Evolutionary conservation across 345 rosid species (phyloP).

Genomic region (Salix dunnii): DNA sequence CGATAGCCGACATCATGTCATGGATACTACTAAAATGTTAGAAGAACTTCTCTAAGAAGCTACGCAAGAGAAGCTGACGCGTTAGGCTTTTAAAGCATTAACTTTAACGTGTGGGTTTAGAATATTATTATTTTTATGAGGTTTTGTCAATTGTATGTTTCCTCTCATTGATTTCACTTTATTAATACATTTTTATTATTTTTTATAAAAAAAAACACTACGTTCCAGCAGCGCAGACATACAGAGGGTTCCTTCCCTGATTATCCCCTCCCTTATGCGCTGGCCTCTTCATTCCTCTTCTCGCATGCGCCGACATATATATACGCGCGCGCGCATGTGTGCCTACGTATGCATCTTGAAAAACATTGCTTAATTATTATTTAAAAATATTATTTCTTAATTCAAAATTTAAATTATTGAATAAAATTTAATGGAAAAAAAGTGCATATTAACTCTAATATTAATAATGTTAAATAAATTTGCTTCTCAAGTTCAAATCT

Average conservation of each 20-base stretch:
- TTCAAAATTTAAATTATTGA: too few relatives aligned
- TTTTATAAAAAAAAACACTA: too few relatives aligned
- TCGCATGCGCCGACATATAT: neutral
- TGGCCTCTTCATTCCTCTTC: neutral
- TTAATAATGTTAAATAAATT: too few relatives aligned
- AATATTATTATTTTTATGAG: neutral
- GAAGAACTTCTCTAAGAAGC: conserved; percentile 21
- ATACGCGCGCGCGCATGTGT: neutral
- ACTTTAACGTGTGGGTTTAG: conserved; percentile 5
- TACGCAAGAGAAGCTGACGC: conserved; percentile 9
- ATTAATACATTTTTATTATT: too few relatives aligned
- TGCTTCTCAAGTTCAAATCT: too few relatives aligned
- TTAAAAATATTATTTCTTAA: too few relatives aligned
- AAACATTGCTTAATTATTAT: too few relatives aligned
- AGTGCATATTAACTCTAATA: too few relatives aligned
- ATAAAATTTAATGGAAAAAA: too few relatives aligned
- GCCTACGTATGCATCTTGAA: too few relatives aligned
- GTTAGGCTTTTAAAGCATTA: neutral
- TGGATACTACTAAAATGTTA: neutral
- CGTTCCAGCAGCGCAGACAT: neutral
- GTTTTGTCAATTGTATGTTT: neutral
- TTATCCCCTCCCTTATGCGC: neutral
- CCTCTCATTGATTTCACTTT: too few relatives aligned
- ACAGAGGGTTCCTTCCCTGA: neutral
- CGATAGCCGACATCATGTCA: neutral